Conservation (phyloP, 176 grass and related monocot species). For the Dendrocalamus sinicus region DNA sequence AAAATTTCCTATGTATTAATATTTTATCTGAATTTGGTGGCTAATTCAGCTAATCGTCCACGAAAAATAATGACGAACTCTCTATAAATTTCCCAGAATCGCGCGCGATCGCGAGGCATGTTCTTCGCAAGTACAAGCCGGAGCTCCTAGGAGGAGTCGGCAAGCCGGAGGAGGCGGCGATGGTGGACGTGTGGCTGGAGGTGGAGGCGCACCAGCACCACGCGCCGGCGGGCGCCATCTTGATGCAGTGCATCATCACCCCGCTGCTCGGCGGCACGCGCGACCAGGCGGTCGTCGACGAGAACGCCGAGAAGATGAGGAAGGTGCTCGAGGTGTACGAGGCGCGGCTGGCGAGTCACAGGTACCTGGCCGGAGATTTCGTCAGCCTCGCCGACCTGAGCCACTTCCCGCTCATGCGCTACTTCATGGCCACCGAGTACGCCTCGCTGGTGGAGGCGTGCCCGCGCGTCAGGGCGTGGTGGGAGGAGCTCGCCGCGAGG, state of each 20-base stretch:
- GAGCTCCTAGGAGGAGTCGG: not conserved
- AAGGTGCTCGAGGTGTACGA: conserved; percentile 55
- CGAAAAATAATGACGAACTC: too few species aligned
- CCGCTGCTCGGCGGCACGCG: conserved; percentile 38
- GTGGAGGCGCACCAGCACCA: conserved; percentile 47
- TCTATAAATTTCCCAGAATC: conserved; percentile 22
- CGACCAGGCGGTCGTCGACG: conserved; percentile 44
- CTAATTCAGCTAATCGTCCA: too few species aligned
- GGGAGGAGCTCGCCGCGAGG: conserved; percentile 50
- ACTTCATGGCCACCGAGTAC: conserved; percentile 55
- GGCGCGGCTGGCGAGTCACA: conserved; percentile 3
- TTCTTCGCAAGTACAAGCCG: conserved; percentile 30
- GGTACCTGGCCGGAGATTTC: conserved; percentile 53
- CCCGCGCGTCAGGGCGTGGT: conserved; percentile 50
- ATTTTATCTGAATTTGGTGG: too few species aligned
- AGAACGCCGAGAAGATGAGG: conserved; percentile 29
- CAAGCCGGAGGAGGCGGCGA: not conserved
- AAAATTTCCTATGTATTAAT: too few species aligned
- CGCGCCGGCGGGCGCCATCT: not conserved
- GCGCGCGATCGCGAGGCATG: conserved; percentile 26
- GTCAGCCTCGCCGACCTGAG: conserved; percentile 57
- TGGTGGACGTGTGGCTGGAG: conserved; percentile 45
- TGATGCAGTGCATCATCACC: not conserved
- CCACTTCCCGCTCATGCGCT: conserved; percentile 44
- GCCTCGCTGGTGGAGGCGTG: conserved; percentile 23